Conservation (phyloP, 192 early-diverging fungal genomes). For the Coemansia sp. region DNA sequence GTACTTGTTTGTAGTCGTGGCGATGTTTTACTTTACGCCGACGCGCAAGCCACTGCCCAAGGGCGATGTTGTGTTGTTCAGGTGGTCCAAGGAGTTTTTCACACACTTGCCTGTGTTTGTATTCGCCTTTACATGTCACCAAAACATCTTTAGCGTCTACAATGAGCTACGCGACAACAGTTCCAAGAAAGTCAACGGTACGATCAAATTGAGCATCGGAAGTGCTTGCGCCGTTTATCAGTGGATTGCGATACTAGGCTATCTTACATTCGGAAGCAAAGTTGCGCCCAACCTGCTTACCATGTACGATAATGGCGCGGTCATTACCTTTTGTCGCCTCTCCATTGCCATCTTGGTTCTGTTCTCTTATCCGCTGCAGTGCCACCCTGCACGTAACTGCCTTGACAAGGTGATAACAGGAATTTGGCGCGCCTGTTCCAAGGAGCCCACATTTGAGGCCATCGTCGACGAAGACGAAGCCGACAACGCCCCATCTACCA, state of each 20-base stretch:
- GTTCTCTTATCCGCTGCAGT: slow-evolving; percentile 91
- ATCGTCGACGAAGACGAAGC: slow-evolving; percentile 6
- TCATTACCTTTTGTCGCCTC: slow-evolving; percentile 83
- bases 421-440: slow-evolving; percentile 28
- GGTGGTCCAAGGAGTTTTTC: slow-evolving; percentile 64
- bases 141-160: slow-evolving; percentile 95
- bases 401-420: slow-evolving; percentile 77
- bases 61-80: slow-evolving; percentile 61
- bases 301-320: slow-evolving; percentile 44
- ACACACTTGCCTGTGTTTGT: slow-evolving; percentile 91
- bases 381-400: slow-evolving; percentile 85
- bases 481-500: not conserved
- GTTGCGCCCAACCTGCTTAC: slow-evolving; percentile 82
- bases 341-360: slow-evolving; percentile 87
- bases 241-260: slow-evolving; percentile 84
- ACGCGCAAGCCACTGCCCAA: slow-evolving; percentile 57
- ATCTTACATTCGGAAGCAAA: slow-evolving; percentile 84
- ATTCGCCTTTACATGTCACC: slow-evolving; percentile 99
- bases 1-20: slow-evolving; percentile 84
- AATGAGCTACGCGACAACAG: slow-evolving; percentile 91
- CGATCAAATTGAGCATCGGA: slow-evolving; percentile 75
- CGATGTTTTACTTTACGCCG: slow-evolving; percentile 68
- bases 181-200: slow-evolving; percentile 61
- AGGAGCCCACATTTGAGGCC: slow-evolving; percentile 37
- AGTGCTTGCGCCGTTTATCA: slow-evolving; percentile 77